Conservation (phyloP, 169 alveolate genomes). For the Prorocentrum cordatum region DNA sequence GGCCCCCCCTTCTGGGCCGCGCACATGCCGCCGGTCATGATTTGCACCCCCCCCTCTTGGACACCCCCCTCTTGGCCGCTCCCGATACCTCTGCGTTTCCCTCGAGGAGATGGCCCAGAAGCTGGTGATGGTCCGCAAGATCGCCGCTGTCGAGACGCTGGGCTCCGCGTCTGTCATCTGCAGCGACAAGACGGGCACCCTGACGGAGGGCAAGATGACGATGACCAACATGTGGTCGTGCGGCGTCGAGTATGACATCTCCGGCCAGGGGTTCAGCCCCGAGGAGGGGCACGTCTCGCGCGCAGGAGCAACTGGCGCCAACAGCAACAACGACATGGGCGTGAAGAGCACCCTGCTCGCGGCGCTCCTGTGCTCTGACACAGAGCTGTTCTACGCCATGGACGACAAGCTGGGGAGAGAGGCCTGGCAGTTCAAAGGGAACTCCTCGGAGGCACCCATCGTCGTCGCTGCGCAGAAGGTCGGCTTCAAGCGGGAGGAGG, state of each 20-base stretch:
- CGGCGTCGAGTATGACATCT: conserved; percentile 26
- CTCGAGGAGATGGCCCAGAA: too few relatives aligned
- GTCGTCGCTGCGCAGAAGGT: conserved; percentile 56
- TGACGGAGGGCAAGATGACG: conserved; percentile 81
- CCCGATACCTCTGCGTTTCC: too few relatives aligned
- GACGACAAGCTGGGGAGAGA: too few relatives aligned
- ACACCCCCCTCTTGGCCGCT: too few relatives aligned
- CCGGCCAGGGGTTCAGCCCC: conserved; percentile 67
- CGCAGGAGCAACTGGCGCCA: conserved; percentile 1
- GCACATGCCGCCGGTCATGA: too few relatives aligned
- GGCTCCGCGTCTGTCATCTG: conserved; percentile 96
- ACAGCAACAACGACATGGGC: conserved; percentile 29
- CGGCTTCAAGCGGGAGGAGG: not conserved
- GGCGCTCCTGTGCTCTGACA: conserved; percentile 43
- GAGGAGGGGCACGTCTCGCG: conserved; percentile 15
- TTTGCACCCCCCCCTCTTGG: too few relatives aligned
- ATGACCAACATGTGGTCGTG: conserved; percentile 69
- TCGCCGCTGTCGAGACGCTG: conserved; percentile 95
- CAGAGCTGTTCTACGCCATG: not conserved
- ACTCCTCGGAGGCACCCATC: conserved; percentile 45
- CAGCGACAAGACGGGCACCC: conserved; percentile 96
- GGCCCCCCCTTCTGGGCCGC: too few relatives aligned
- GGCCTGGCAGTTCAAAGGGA: conserved; percentile 54
- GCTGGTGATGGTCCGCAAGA: conserved; percentile 82
- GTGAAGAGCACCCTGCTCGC: conserved; percentile 29